Evolutionary conservation across 768 basidiomycete genomes (phyloP).

Genomic region (Hygrocybe punicea): DNA sequence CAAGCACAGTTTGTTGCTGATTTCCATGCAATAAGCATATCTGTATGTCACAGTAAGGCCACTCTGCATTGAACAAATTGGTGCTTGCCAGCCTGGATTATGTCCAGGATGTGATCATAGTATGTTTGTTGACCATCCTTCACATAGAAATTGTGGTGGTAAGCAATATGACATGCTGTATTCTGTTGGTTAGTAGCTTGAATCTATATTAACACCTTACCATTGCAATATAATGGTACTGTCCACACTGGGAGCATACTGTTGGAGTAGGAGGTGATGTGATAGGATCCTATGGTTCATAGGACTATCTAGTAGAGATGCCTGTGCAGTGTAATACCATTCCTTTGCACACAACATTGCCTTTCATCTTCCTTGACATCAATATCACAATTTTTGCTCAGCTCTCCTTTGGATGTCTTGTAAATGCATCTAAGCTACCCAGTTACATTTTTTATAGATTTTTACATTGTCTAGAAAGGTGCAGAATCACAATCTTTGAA

Average conservation of each 20-base stretch:
- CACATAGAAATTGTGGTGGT: constrained; percentile 28
- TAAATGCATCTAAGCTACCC: too few relatives aligned
- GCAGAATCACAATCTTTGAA: too few relatives aligned
- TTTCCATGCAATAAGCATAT: constrained; percentile 12
- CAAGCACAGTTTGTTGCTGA: constrained; percentile 31
- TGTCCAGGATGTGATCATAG: constrained; percentile 10
- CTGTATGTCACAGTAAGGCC: background rate
- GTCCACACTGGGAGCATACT: constrained; percentile 19
- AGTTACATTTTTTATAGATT: too few relatives aligned
- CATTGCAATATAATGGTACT: constrained; percentile 24
- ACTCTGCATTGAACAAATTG: constrained; percentile 8
- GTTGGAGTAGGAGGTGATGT: too few relatives aligned
- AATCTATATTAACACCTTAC: constrained; percentile 12
- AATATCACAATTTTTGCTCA: background rate
- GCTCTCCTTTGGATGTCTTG: background rate
- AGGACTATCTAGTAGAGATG: too few relatives aligned
- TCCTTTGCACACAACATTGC: background rate
- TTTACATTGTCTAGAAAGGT: too few relatives aligned
- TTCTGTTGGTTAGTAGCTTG: background rate
- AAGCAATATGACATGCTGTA: constrained; percentile 25
- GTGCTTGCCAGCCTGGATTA: constrained; percentile 13
- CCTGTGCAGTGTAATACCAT: background rate
- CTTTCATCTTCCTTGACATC: background rate
- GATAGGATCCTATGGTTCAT: too few relatives aligned
- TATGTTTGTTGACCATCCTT: constrained; percentile 19